phyloP scores from a whole-genome alignment of 2,329 filamentous ascomycete genomes.

The Cladosporium phlei region DNA sequence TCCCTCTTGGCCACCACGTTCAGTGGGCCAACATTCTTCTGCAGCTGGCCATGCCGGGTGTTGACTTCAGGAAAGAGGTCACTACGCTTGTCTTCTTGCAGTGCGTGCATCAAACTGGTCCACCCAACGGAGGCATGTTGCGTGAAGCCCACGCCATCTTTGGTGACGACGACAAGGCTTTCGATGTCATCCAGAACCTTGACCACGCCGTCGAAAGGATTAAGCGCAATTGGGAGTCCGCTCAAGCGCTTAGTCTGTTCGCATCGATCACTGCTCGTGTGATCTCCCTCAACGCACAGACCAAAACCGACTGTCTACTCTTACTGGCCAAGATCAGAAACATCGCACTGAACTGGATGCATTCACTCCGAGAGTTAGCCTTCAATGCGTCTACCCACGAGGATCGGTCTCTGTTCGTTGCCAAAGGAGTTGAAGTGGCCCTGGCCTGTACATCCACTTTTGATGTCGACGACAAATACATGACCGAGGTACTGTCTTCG shows the following conservation, averaged over 20 bases:
- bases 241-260: slow-evolving; percentile 21
- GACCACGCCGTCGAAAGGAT: slow-evolving; percentile 17
- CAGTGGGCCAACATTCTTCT: slow-evolving; percentile 48
- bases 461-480: slow-evolving; percentile 22
- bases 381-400: slow-evolving; percentile 36
- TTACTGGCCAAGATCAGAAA: slow-evolving; percentile 39
- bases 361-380: slow-evolving; percentile 44
- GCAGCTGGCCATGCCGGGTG: slow-evolving; percentile 48
- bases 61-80: slow-evolving; percentile 57
- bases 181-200: slow-evolving; percentile 10
- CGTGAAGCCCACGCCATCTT: slow-evolving; percentile 50
- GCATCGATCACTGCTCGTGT: slow-evolving; percentile 21
- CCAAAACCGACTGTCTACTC: slow-evolving; percentile 5
- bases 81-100: slow-evolving; percentile 49
- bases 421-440: slow-evolving; percentile 49
- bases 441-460: slow-evolving; percentile 53
- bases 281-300: slow-evolving; percentile 17
- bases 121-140: slow-evolving; percentile 34
- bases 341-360: slow-evolving; percentile 49
- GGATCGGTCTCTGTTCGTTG: slow-evolving; percentile 21
- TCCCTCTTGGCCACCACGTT: slow-evolving; percentile 43
- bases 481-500: slow-evolving; percentile 17
- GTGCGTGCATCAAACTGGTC: slow-evolving; percentile 54
- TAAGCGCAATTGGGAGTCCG: slow-evolving; percentile 28
- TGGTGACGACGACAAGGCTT: slow-evolving; percentile 32